Percentiles rank a stretch among this genome's conserved stretches.
These are phyloP conservation scores for Fusarium cicatricum DNA, from an alignment of 2,329 filamentous ascomycete species.

Conservation along the genomic window DNA sequence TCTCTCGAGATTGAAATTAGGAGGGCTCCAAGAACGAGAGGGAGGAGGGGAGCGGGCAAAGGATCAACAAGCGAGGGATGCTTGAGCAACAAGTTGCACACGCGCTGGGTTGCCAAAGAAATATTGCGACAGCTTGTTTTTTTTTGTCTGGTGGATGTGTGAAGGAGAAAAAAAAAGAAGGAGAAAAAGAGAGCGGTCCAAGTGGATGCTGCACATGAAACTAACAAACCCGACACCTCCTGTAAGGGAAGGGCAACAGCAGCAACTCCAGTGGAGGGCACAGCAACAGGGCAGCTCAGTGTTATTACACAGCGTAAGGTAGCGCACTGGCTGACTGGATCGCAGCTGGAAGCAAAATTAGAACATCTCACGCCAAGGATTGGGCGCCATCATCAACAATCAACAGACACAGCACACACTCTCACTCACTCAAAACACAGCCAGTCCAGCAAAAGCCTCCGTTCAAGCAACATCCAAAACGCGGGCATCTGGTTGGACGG, in stretches of 20 bases:
- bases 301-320: background rate
- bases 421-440: no score
- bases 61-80: slow-evolving; percentile 2
- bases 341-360: background rate
- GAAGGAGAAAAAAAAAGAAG: slow-evolving; percentile 24
- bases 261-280: slow-evolving; percentile 16
- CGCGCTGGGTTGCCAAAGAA: slow-evolving; percentile 11
- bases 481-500: slow-evolving; percentile 18
- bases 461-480: slow-evolving; percentile 10
- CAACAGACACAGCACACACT: no score
- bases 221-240: slow-evolving; percentile 22
- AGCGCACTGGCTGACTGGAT: slow-evolving; percentile 3
- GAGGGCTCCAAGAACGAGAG: slow-evolving; percentile 23
- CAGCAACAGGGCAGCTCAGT: slow-evolving; percentile 8
- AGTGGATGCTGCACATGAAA: slow-evolving; percentile 28
- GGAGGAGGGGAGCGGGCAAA: slow-evolving; percentile 17
- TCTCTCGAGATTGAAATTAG: slow-evolving; percentile 36
- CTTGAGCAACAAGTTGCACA: slow-evolving; percentile 1
- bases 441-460: slow-evolving; percentile 17
- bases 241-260: slow-evolving; percentile 19
- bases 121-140: slow-evolving; percentile 23
- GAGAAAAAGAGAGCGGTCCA: slow-evolving; percentile 30
- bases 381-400: slow-evolving; percentile 25
- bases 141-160: slow-evolving; percentile 26
- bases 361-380: slow-evolving; percentile 13